Percentiles rank a stretch among this genome's conserved stretches.
These are phyloP conservation scores for Annona squamosa DNA, from an alignment of 164 flowering plant genomes.

Conservation along the genomic window DNA sequence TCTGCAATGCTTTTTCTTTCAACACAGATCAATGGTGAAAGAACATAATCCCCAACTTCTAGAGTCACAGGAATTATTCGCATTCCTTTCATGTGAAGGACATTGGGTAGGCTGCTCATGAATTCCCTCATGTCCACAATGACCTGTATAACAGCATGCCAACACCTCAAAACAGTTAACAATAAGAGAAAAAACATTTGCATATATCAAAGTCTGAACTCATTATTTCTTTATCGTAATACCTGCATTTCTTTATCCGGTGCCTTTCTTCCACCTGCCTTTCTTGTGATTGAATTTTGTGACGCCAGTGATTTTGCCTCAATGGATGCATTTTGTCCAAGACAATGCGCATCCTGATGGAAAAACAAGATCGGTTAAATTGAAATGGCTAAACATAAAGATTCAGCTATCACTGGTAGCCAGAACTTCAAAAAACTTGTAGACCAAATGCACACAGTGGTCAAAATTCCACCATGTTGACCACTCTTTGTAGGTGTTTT, in stretches of 20 bases:
- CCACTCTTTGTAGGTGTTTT: neutral
- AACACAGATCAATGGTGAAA: conserved; percentile 89
- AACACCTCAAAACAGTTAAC: neutral
- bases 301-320: conserved; percentile 39
- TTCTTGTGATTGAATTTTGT: conserved; percentile 76
- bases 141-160: conserved; percentile 38
- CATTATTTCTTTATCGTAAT: neutral
- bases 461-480: neutral
- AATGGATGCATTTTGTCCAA: conserved; percentile 34
- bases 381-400: neutral
- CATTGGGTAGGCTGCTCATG: conserved; percentile 99
- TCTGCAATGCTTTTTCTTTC: conserved; percentile 96
- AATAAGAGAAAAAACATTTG: neutral
- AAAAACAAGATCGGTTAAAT: neutral
- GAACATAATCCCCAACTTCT: conserved; percentile 97
- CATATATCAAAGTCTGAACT: neutral
- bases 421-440: neutral
- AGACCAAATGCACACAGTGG: neutral
- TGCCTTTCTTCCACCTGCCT: conserved; percentile 95
- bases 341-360: conserved; percentile 58
- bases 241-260: conserved; percentile 85
- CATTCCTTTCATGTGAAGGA: conserved; percentile 95
- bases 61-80: conserved; percentile 81
- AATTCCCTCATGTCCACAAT: conserved; percentile 98
- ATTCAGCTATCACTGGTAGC: neutral